These are phyloP conservation scores for Talaromyces sp. DNA, from an alignment of 2,329 filamentous ascomycete genomes.

Conservation along the genomic window DNA sequence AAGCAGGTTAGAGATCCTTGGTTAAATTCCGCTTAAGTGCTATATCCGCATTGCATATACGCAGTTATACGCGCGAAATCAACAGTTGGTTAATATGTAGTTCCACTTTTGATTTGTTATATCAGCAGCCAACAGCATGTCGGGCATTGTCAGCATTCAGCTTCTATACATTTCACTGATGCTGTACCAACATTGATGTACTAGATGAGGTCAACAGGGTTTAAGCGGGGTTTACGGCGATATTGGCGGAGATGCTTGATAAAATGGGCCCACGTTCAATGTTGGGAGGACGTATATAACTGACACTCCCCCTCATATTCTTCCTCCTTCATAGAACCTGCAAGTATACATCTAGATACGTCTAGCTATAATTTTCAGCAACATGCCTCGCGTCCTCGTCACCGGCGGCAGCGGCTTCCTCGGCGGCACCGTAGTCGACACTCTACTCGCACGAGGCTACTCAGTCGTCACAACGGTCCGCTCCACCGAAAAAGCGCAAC, in stretches of 20 bases:
- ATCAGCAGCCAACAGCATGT: background rate
- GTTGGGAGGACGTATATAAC: background rate
- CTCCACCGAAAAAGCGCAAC: constrained; percentile 25
- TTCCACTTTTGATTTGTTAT: background rate
- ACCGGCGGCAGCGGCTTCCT: constrained; percentile 26
- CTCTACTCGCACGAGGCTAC: constrained; percentile 25
- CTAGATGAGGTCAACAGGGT: background rate
- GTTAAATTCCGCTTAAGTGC: background rate
- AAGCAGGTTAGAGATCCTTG: background rate
- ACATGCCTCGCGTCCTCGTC: constrained; percentile 18
- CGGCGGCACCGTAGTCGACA: constrained; percentile 26
- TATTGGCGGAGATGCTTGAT: constrained; percentile 3
- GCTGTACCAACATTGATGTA: background rate
- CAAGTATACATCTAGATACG: background rate
- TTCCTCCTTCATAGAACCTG: background rate
- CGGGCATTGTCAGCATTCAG: background rate
- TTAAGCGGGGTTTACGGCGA: constrained; percentile 5
- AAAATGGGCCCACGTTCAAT: background rate
- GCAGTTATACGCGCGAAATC: background rate
- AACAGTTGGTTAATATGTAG: background rate
- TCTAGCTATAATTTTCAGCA: background rate
- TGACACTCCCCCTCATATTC: background rate
- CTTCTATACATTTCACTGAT: background rate
- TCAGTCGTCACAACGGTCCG: constrained; percentile 29
- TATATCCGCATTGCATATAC: background rate